Conservation (phyloP, 2,329 filamentous ascomycete species). For the Talaromyces piceae region DNA sequence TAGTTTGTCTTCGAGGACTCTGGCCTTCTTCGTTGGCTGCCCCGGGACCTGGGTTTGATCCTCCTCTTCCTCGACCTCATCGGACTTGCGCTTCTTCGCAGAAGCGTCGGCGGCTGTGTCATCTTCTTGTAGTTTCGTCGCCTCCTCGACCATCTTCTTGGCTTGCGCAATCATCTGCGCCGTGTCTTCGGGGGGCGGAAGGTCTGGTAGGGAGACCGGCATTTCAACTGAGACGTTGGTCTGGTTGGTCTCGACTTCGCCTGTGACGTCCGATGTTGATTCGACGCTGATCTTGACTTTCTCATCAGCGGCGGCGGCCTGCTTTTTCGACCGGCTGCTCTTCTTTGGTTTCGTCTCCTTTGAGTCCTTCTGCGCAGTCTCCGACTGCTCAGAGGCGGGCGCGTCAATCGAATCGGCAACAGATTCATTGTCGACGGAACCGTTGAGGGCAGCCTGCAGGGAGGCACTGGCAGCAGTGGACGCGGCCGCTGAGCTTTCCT, state of each 20-base stretch:
- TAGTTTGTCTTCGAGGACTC: conserved; percentile 62
- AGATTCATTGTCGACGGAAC: conserved; percentile 22
- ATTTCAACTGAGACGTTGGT: conserved; percentile 71
- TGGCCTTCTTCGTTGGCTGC: conserved; percentile 64
- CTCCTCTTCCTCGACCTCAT: conserved; percentile 53
- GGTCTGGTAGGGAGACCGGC: conserved; percentile 57
- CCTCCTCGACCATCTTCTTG: conserved; percentile 76
- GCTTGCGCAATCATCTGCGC: conserved; percentile 79
- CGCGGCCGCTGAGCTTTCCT: conserved; percentile 43
- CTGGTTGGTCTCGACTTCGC: conserved; percentile 59
- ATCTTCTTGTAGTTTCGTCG: conserved; percentile 42
- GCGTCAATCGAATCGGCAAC: conserved; percentile 20
- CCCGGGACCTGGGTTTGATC: conserved; percentile 30
- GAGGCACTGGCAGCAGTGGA: conserved; percentile 42
- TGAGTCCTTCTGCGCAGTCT: conserved; percentile 13
- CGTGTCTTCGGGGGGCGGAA: conserved; percentile 69
- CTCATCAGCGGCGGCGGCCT: conserved; percentile 25
- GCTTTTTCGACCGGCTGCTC: conserved; percentile 14
- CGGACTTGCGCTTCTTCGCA: conserved; percentile 63
- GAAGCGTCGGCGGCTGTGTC: conserved; percentile 24
- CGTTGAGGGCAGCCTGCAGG: conserved; percentile 42
- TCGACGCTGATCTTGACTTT: conserved; percentile 64
- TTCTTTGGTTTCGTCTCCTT: conserved; percentile 18
- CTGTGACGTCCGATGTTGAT: conserved; percentile 48
- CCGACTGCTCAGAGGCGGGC: conserved; percentile 20